Conservation (phyloP, 139 green algal species). For the Coccomyxa sp. region DNA sequence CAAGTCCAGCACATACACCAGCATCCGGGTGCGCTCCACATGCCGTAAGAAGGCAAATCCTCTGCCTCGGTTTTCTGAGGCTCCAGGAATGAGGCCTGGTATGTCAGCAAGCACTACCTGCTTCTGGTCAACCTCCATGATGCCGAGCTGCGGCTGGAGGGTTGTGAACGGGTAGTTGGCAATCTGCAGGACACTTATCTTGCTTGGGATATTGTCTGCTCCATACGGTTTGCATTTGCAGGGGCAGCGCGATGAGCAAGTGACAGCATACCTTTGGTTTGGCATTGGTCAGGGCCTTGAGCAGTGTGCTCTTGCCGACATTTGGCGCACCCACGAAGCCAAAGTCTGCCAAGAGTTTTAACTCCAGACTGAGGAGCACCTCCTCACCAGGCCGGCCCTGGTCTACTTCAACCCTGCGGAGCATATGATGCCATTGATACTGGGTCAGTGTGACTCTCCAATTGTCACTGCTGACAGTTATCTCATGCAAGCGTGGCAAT, state of each 20-base stretch:
- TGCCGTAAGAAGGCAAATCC: constrained; percentile 72
- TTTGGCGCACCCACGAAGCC: constrained; percentile 65
- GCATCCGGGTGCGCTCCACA: constrained; percentile 45
- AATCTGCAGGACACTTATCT: constrained; percentile 43
- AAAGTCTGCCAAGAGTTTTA: constrained; percentile 49
- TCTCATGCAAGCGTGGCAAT: too few species aligned
- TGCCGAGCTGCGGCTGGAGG: constrained; percentile 70
- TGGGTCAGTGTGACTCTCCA: too few species aligned
- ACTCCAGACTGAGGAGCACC: constrained; percentile 35
- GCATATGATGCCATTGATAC: not conserved
- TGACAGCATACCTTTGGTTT: constrained; percentile 51
- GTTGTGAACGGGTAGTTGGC: constrained; percentile 79
- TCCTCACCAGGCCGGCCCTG: constrained; percentile 17
- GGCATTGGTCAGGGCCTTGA: constrained; percentile 47
- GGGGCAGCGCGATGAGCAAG: too few species aligned
- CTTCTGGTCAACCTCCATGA: constrained; percentile 20
- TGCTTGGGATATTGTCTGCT: too few species aligned
- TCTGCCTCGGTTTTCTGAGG: constrained; percentile 43
- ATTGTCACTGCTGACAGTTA: too few species aligned
- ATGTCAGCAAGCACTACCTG: constrained; percentile 55
- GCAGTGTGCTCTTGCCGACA: constrained; percentile 66
- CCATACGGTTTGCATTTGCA: too few species aligned
- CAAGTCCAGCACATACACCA: constrained; percentile 66
- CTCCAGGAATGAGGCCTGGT: constrained; percentile 51
- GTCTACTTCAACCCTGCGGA: not conserved